Evolutionary conservation across 2,329 filamentous ascomycete species (phyloP).

Genomic region (Paracoccidioides brasiliensis): DNA sequence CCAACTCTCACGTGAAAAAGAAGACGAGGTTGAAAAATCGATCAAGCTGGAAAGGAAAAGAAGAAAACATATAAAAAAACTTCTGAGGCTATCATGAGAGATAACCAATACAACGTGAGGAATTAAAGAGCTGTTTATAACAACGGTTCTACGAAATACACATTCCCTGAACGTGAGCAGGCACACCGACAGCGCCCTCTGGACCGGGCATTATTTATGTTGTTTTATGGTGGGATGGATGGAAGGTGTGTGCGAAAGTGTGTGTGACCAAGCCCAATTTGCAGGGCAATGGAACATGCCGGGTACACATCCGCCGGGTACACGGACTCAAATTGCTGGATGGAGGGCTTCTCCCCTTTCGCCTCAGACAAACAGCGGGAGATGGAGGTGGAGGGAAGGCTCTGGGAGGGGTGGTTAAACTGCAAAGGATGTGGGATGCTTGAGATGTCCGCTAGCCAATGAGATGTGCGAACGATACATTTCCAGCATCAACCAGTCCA

Average conservation of each 20-base stretch:
- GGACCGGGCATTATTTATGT: neutral
- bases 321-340: slow-evolving; percentile 3
- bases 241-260: neutral
- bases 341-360: neutral
- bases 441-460: neutral
- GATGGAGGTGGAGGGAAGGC: neutral
- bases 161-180: neutral
- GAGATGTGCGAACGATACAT: neutral
- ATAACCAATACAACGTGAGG: slow-evolving; percentile 7
- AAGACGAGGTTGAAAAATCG: neutral
- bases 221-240: neutral
- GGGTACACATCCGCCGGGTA: slow-evolving; percentile 6
- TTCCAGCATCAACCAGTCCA: neutral
- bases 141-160: neutral
- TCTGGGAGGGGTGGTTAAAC: neutral
- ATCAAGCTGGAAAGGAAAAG: neutral
- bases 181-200: slow-evolving; percentile 6
- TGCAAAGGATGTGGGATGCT: neutral
- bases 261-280: neutral
- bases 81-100: neutral
- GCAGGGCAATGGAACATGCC: neutral
- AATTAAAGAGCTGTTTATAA: neutral
- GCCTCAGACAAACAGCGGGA: slow-evolving; percentile 2
- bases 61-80: slow-evolving; percentile 1
- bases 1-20: slow-evolving; percentile 7